These are phyloP conservation scores for Neurospora sp. DNA, from an alignment of 2,329 filamentous ascomycete genomes.

Conservation along the genomic window DNA sequence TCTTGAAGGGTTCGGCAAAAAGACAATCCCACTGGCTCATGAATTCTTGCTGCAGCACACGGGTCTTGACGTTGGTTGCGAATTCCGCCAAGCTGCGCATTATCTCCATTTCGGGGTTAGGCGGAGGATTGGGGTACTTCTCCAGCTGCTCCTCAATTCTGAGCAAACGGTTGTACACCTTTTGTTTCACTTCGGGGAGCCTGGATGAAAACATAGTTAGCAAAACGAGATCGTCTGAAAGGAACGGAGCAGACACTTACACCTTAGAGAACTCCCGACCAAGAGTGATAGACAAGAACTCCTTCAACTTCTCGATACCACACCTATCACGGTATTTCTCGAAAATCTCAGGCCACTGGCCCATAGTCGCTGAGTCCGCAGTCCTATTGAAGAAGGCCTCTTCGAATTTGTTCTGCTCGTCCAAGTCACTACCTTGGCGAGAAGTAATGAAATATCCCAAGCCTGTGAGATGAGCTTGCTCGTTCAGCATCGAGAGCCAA, in stretches of 20 bases:
- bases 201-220: constrained; percentile 7
- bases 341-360: constrained; percentile 41
- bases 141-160: constrained; percentile 45
- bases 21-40: constrained; percentile 31
- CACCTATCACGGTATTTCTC: constrained; percentile 36
- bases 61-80: constrained; percentile 38
- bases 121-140: constrained; percentile 55
- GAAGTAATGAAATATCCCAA: constrained; percentile 75
- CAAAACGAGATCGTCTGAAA: too few relatives aligned
- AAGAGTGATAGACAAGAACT: constrained; percentile 42
- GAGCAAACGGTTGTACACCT: constrained; percentile 37
- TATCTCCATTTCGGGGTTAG: constrained; percentile 58
- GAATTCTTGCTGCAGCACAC: constrained; percentile 42
- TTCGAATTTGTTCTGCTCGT: constrained; percentile 41
- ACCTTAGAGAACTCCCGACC: constrained; percentile 43
- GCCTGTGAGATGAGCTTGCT: constrained; percentile 50
- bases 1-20: constrained; percentile 41
- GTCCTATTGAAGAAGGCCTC: constrained; percentile 38
- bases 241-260: constrained; percentile 19
- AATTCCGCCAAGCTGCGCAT: constrained; percentile 50
- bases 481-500: constrained; percentile 54
- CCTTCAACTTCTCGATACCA: constrained; percentile 42
- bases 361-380: constrained; percentile 15
- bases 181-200: constrained; percentile 34
- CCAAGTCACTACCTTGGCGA: constrained; percentile 45